Evolutionary conservation across 2,329 filamentous ascomycete genomes (phyloP).

Genomic region (Macrophomina tecta): DNA sequence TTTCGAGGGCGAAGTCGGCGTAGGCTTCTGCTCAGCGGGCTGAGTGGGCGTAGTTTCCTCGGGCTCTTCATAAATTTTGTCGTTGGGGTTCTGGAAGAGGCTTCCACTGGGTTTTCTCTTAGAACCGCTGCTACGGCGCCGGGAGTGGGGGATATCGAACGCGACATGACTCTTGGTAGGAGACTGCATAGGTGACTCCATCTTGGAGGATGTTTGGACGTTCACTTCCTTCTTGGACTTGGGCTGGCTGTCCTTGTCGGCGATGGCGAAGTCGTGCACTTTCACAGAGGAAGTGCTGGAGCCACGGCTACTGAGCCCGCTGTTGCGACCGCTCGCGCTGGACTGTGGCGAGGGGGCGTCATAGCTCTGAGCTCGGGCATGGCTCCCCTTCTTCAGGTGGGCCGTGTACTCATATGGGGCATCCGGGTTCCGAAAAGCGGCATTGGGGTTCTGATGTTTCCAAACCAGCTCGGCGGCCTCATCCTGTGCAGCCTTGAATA

Average conservation of each 20-base stretch:
- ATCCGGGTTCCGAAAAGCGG: slow-evolving; percentile 64
- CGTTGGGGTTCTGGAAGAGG: slow-evolving; percentile 71
- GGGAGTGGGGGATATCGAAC: slow-evolving; percentile 4
- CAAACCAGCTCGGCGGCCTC: slow-evolving; percentile 82
- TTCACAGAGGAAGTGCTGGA: slow-evolving; percentile 38
- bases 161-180: slow-evolving; percentile 23
- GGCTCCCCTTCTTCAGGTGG: slow-evolving; percentile 73
- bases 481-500: slow-evolving; percentile 74
- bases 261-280: slow-evolving; percentile 8
- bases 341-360: slow-evolving; percentile 28
- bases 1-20: slow-evolving; percentile 11
- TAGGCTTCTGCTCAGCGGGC: slow-evolving; percentile 33
- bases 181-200: slow-evolving; percentile 6
- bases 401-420: slow-evolving; percentile 63
- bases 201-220: background rate
- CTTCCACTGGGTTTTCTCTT: slow-evolving; percentile 74
- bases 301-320: slow-evolving; percentile 29
- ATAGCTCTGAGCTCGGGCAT: slow-evolving; percentile 61
- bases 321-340: slow-evolving; percentile 27
- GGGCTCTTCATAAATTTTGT: slow-evolving; percentile 90
- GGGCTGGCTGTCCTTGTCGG: slow-evolving; percentile 8
- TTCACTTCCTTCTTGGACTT: slow-evolving; percentile 12
- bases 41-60: slow-evolving; percentile 51
- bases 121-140: slow-evolving; percentile 67
- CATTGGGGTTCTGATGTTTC: slow-evolving; percentile 73